Evolutionary conservation across 1,139 yeast genomes (phyloP).

Genomic region (Kurtzmaniella quercitrusa): DNA sequence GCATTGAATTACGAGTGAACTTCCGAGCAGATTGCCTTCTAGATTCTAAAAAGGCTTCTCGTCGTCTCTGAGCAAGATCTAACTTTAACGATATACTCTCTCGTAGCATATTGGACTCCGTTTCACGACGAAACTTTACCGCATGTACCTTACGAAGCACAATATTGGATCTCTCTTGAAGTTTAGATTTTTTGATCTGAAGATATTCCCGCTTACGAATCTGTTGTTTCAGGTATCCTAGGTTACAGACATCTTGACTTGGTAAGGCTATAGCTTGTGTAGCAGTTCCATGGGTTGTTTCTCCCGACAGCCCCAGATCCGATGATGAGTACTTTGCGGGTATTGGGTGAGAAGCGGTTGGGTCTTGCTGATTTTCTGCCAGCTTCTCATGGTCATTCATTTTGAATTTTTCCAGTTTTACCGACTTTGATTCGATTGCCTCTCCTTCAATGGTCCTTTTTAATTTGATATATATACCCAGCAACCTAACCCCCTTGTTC

Average conservation of each 20-base stretch:
- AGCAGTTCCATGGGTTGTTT: not conserved
- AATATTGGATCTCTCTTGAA: constrained; percentile 12
- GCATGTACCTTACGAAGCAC: constrained; percentile 12
- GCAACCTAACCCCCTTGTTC: not conserved
- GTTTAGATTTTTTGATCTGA: constrained; percentile 9
- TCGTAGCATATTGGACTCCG: constrained; percentile 8
- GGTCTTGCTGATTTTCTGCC: not conserved
- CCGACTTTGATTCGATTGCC: too few relatives aligned
- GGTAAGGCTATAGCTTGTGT: not conserved
- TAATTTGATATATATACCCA: not conserved
- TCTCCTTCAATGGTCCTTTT: too few relatives aligned
- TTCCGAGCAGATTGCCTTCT: constrained; percentile 14
- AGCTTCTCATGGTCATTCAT: not conserved
- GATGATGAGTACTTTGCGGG: not conserved
- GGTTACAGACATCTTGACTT: not conserved
- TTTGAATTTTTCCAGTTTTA: too few relatives aligned
- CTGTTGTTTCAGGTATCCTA: constrained; percentile 2
- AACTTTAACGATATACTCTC: constrained; percentile 11
- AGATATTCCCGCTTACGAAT: constrained; percentile 7
- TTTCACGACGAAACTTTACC: constrained; percentile 11
- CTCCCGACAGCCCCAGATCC: not conserved
- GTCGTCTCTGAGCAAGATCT: constrained; percentile 15
- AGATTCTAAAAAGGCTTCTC: constrained; percentile 14
- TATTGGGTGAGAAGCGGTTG: not conserved
- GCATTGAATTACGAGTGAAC: not conserved